phyloP scores from a whole-genome alignment of 441 rosid species.

The Gossypium gossypioides region DNA sequence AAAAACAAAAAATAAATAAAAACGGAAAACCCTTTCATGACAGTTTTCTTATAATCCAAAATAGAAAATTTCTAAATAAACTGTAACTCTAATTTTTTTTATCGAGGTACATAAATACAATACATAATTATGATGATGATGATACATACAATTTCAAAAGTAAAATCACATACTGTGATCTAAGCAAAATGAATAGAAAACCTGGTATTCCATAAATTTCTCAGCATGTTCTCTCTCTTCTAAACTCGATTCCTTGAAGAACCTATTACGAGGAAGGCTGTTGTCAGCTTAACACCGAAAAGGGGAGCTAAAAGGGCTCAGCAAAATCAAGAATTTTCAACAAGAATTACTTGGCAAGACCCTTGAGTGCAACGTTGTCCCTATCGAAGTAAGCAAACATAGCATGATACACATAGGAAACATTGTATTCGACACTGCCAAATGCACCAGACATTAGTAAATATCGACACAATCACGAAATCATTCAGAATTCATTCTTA shows the following conservation, averaged over 20 bases:
- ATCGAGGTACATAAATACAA: too few relatives aligned
- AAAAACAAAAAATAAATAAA: background rate
- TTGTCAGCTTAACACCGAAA: background rate
- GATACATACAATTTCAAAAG: too few relatives aligned
- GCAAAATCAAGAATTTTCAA: background rate
- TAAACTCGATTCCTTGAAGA: slow-evolving; percentile 53
- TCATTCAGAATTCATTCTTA: background rate
- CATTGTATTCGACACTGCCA: slow-evolving; percentile 55
- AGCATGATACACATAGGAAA: slow-evolving; percentile 62
- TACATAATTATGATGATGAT: too few relatives aligned
- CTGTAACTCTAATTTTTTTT: too few relatives aligned
- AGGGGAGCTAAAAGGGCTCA: background rate
- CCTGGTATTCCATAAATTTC: slow-evolving; percentile 62
- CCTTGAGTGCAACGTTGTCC: slow-evolving; percentile 57
- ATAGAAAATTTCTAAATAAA: too few relatives aligned
- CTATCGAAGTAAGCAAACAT: slow-evolving; percentile 57
- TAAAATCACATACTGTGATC: too few relatives aligned
- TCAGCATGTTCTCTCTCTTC: slow-evolving; percentile 69
- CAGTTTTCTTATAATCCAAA: too few relatives aligned
- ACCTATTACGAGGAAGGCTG: slow-evolving; percentile 22
- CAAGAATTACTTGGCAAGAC: slow-evolving; percentile 48
- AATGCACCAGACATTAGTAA: background rate
- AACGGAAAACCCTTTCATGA: too few relatives aligned
- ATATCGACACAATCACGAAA: background rate
- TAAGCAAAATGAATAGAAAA: background rate